phyloP scores from a whole-genome alignment of 1,139 yeast species.

The Yamadazyma dendronema region DNA sequence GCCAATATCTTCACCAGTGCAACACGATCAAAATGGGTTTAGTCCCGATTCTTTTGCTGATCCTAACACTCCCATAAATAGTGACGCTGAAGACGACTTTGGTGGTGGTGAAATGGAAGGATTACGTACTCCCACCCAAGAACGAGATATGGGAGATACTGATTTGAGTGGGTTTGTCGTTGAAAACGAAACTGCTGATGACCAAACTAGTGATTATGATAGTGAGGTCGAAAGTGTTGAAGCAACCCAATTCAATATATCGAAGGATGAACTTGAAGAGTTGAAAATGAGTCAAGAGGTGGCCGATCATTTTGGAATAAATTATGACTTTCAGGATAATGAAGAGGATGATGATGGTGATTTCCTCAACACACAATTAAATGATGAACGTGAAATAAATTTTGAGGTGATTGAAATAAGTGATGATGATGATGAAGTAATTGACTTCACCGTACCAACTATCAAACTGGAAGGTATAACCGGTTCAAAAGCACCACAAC shows the following conservation, averaged over 20 bases:
- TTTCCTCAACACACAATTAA: conserved; percentile 37
- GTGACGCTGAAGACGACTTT: conserved; percentile 34
- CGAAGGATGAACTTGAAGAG: conserved; percentile 25
- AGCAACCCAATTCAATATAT: conserved; percentile 10
- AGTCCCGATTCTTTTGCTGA: not conserved
- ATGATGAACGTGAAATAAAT: conserved; percentile 41
- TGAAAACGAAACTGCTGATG: conserved; percentile 17
- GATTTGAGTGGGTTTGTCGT: conserved; percentile 39
- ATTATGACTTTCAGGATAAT: conserved; percentile 17
- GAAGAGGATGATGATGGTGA: conserved; percentile 15
- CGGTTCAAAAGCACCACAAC: not conserved
- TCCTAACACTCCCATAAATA: no score
- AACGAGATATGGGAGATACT: conserved; percentile 27
- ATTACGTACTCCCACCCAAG: conserved; percentile 36
- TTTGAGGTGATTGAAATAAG: conserved; percentile 30
- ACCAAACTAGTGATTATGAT: conserved; percentile 7
- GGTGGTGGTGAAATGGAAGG: conserved; percentile 44
- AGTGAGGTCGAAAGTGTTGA: conserved; percentile 18
- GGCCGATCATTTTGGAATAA: conserved; percentile 29
- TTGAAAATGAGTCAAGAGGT: conserved; percentile 31
- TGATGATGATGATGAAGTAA: conserved; percentile 32
- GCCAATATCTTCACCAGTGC: not conserved
- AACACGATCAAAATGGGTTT: no score
- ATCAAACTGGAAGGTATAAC: conserved; percentile 1
- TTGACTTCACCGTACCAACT: no score